Base-by-base conservation (phyloP, 2,329 filamentous ascomycete species). In the Alternaria dauci region DNA sequence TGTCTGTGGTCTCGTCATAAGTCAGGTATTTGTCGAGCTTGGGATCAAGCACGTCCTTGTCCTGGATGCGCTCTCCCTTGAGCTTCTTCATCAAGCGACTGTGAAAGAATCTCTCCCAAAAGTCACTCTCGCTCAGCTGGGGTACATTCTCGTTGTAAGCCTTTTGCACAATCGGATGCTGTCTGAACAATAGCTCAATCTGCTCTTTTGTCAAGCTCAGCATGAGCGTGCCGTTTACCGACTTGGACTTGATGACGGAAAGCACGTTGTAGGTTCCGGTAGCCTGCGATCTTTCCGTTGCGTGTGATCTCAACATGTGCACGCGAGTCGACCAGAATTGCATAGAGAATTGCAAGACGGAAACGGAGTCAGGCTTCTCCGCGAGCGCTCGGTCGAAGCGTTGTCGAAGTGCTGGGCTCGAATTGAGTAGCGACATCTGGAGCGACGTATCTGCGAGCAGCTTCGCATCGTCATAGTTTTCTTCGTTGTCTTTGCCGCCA, bases 241-340 rank as follows among this genome's bases (percentile, higher is more conserved):
- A 87, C 55, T 89, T 87, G 7, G 92, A 91, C 75, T 96, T 97
- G 69, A 98, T 89, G 18, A 91, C 91, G 0, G 95, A 94, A 18
- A 99, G 84, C 7, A 98, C 94, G 70, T 99, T 98, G 80, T 97
- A 97, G 4, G 93, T 89, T 6, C 94, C 95, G 67, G 91, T 90
- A 69, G 89, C 91, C 81, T 99, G 96, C 60, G 88, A 89, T 56
- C 87, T 89, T 79, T 98, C 93, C 46, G 97, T 95, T 2, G 93
- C 94, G 80, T 97, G 92, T 0, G 94, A 91, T 12, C 95, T 91
- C 30, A 99, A 85, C 32, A 97, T 83, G 76, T 93, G 93, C 47
- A 94, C 87, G 46, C 96, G 87, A 2, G 93, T 92, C 1, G 93
- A 92, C 95, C 95, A 99, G 81, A 99, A 99, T 76, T 97, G 94